Base-by-base conservation (phyloP, 345 rosid genomes). In the Orychophragmus violaceus region DNA sequence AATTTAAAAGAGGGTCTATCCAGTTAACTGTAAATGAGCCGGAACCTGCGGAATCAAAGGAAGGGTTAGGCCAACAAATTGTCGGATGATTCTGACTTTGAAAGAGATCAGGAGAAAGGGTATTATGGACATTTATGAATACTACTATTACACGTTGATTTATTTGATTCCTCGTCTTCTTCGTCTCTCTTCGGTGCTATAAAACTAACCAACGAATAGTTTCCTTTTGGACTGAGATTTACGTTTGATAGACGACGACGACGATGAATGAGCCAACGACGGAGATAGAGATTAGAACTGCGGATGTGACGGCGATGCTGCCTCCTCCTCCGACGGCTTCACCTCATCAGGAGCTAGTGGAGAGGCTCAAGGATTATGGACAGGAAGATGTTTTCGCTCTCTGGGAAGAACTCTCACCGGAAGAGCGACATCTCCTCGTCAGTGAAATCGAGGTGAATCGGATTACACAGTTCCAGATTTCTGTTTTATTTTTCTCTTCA, bases 311-410 rank as follows among this genome's bases (percentile, higher is more conserved):
- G 30, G 18, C 39, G 39, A 32, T 13, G 18, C 23, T 11, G 4
- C 60, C 73, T 29, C 36, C 18, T 41, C 58, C 49, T 27, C 53
- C 6, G 46, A 28, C 39, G 48, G 62, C 19, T 48, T 65, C 71
- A 13, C 96, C 96, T 5, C 97, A 90, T 8, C 96, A 90, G 78
- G 85, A 89, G 17, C 59, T 94, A 66, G 62, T 90, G 29, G 99
- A 94, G 77, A 72, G 97, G 59, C 93, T 94, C 64, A 90, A 94
- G 77, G 97, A 94, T 71, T 94, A 94, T 36, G 97, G 96, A 13
- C 99, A 88, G 68, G 97, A 94, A 72, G 89, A 81, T 62, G 94
- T 72, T 60, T 94, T 90, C 54, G 78, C 93, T n/a, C 91, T 84
- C 61, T 94, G 97, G 99, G 93, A 90, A 22, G 97, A 94, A 74